A percentile compares a stretch with the other conserved stretches of the same genome.
These are phyloP conservation scores for Cladorrhinum samala DNA, from an alignment of 495 filamentous ascomycete species.

Conservation along the genomic window DNA sequence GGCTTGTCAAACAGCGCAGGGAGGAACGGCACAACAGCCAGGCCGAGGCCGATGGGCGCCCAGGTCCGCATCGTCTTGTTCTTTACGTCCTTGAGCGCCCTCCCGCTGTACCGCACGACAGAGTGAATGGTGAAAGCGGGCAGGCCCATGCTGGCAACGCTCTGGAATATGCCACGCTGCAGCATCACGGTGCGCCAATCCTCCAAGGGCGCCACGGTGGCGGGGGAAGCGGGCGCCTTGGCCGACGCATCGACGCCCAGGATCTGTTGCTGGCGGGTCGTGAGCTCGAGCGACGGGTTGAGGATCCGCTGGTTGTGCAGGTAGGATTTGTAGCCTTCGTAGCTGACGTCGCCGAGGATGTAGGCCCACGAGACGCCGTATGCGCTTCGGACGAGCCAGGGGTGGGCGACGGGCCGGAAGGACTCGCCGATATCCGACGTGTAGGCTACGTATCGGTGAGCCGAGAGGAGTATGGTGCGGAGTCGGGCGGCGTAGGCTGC, in stretches of 20 bases:
- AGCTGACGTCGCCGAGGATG: slow-evolving; percentile 77
- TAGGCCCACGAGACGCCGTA: slow-evolving; percentile 94
- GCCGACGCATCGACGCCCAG: slow-evolving; percentile 24
- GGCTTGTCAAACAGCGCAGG: slow-evolving; percentile 90
- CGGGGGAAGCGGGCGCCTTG: slow-evolving; percentile 23
- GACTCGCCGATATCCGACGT: slow-evolving; percentile 96
- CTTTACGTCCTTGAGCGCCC: slow-evolving; percentile 72
- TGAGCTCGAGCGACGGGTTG: slow-evolving; percentile 44
- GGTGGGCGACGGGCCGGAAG: slow-evolving; percentile 89
- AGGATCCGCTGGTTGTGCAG: slow-evolving; percentile 62
- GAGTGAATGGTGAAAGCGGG: slow-evolving; percentile 95
- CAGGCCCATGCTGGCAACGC: slow-evolving; percentile 83
- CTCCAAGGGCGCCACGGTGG: slow-evolving; percentile 68
- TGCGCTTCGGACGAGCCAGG: slow-evolving; percentile 67
- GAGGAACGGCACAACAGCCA: slow-evolving; percentile 81
- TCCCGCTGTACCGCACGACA: slow-evolving; percentile 78
- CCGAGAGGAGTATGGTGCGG: slow-evolving; percentile 81
- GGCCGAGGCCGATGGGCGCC: slow-evolving; percentile 85
- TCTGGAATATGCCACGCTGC: slow-evolving; percentile 84
- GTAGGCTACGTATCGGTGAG: slow-evolving; percentile 96
- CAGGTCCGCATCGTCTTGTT: slow-evolving; percentile 68
- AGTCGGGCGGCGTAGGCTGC: slow-evolving; percentile 84
- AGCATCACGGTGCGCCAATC: slow-evolving; percentile 90
- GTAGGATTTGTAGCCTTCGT: slow-evolving; percentile 96
- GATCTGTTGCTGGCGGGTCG: slow-evolving; percentile 32